Percentiles rank a stretch among this genome's conserved stretches.
These are phyloP conservation scores for Phytomonas francai DNA, from an alignment of 208 protist species.

Conservation along the genomic window DNA sequence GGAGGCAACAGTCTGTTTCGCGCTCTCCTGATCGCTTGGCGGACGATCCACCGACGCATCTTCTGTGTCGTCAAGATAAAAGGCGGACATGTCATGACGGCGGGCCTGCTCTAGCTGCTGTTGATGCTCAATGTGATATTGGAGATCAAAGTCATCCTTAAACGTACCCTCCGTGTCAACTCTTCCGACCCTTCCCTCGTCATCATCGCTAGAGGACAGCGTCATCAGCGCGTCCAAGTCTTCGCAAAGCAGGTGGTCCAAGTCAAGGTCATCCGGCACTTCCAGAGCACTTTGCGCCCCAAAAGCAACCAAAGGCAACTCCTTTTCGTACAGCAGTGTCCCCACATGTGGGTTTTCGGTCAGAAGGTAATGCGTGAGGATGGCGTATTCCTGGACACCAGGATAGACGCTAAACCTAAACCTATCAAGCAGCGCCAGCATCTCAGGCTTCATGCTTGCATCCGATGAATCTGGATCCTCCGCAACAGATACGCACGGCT, in stretches of 20 bases:
- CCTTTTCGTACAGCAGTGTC: slow-evolving; percentile 36
- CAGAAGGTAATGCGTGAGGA: slow-evolving; percentile 42
- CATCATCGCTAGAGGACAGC: slow-evolving; percentile 43
- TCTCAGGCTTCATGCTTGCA: background rate
- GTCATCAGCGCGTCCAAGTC: slow-evolving; percentile 36
- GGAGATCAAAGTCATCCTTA: slow-evolving; percentile 26
- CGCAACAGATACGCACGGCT: background rate
- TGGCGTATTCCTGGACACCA: slow-evolving; percentile 58
- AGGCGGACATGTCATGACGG: slow-evolving; percentile 50
- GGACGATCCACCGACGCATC: no score
- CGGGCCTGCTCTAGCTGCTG: slow-evolving; percentile 30
- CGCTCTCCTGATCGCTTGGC: no score
- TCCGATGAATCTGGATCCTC: slow-evolving; percentile 5
- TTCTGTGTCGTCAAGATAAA: slow-evolving; percentile 38
- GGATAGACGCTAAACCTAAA: slow-evolving; percentile 52
- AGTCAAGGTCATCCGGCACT: slow-evolving; percentile 37
- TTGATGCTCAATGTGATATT: slow-evolving; percentile 46
- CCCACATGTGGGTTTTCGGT: slow-evolving; percentile 24
- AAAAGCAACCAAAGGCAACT: slow-evolving; percentile 42
- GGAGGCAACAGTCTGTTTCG: no score
- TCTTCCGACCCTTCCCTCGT: slow-evolving; percentile 13
- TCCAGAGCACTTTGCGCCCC: slow-evolving; percentile 56
- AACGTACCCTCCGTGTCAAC: slow-evolving; percentile 3
- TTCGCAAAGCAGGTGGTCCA: slow-evolving; percentile 58
- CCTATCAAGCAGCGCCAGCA: slow-evolving; percentile 10